Base-by-base conservation (phyloP, 306 rosid species). In the Sechiopsis laciniata region DNA sequence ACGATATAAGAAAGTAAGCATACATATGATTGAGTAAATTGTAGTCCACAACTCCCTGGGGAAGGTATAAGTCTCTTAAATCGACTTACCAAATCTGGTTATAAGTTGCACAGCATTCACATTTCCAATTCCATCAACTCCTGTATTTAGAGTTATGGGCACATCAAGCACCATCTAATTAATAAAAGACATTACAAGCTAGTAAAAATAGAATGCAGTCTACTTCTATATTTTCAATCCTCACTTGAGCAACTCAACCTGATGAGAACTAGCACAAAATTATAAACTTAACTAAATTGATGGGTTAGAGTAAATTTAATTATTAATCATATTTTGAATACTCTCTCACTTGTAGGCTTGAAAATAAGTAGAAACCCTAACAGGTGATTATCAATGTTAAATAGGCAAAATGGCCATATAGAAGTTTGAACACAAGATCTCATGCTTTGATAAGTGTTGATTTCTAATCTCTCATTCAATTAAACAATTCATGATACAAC, bases 81-180 rank as follows among this genome's bases (percentile, higher is more conserved):
- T 75, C 19, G 12, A 67, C 90, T 60, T 73, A 93, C 98, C 98
- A 73, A 87, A 94, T 80, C 68, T 86, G 77, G 90, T 74, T 77
- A 94, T 67, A 76, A 94, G 84, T 78, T 93, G 87, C 78, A 89
- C 92, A 53, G 97, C 98, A 84, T 89, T 83, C 40, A 86, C 90
- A 17, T 89, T 86, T 78, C 98, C 98, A 79, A 94, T 94, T 69
- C 98, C 98, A 62, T 82, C 84, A 20, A 94, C 96, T 80, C 98
- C 98, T 93, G 91, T 82, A 83, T 75, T 72, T 66, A 76, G 55
- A 55, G 75, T 64, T 20, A 64, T 61, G 26, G 21, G 51, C 15
- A 51, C 21, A 55, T 71, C 8, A 64, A 29, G 46, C 74, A 76
- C 74, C 51, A 80, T 72, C 76, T 10, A 45, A 55, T 58, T 5